These are phyloP conservation scores for Herpotrichia juniperi DNA, from an alignment of 2,329 filamentous ascomycete species.

Conservation along the genomic window DNA sequence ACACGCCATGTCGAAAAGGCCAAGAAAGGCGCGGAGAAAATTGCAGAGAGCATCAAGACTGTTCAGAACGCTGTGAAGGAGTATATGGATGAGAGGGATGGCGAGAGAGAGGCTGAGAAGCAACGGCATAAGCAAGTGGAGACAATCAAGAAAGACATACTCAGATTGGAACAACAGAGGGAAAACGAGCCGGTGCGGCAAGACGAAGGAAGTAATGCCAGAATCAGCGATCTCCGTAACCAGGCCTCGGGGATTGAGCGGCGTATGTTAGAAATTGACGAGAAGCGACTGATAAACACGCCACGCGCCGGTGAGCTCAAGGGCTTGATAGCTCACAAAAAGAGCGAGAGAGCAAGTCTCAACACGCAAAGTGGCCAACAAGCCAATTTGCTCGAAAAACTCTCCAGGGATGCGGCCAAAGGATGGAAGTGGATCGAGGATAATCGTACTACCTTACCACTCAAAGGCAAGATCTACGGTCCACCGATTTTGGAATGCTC, in stretches of 20 bases:
- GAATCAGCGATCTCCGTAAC: slow-evolving; percentile 66
- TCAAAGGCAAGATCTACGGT: slow-evolving; percentile 78
- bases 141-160: slow-evolving; percentile 58
- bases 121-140: slow-evolving; percentile 37
- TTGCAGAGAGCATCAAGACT: slow-evolving; percentile 41
- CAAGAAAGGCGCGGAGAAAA: slow-evolving; percentile 58
- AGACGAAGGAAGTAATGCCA: slow-evolving; percentile 74
- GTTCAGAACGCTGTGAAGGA: slow-evolving; percentile 47
- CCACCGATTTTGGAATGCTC: slow-evolving; percentile 83
- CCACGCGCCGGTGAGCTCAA: slow-evolving; percentile 8
- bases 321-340: slow-evolving; percentile 25
- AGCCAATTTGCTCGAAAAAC: slow-evolving; percentile 64
- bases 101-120: slow-evolving; percentile 52
- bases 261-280: slow-evolving; percentile 50
- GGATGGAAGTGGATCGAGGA: slow-evolving; percentile 85
- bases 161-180: slow-evolving; percentile 66
- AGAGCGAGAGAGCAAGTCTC: slow-evolving; percentile 34
- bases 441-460: slow-evolving; percentile 63
- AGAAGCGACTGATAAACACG: slow-evolving; percentile 33
- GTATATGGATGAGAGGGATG: slow-evolving; percentile 49
- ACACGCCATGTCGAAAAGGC: slow-evolving; percentile 60
- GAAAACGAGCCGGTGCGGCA: slow-evolving; percentile 70
- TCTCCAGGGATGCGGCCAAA: slow-evolving; percentile 67
- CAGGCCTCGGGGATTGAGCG: slow-evolving; percentile 58
- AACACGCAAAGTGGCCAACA: slow-evolving; percentile 47